Base-by-base conservation (phyloP, 1,284 basidiomycete genomes). In the Phaffia rhodozyma region DNA sequence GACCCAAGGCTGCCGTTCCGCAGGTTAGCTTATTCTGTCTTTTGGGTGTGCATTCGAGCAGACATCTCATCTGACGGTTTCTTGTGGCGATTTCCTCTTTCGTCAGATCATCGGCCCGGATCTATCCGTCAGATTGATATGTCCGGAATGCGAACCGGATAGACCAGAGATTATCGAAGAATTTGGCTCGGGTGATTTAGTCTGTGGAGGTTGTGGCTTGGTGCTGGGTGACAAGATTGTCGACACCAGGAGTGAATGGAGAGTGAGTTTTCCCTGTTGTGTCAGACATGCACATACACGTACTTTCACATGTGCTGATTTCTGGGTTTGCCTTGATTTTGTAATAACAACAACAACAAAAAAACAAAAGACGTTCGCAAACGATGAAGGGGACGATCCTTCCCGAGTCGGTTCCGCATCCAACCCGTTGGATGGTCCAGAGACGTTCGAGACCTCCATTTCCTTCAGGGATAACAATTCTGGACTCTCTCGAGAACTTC, bases 331-430 rank as follows among this genome's bases (percentile, higher is more conserved):
- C 23, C 3, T 25, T 21, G 23, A 52, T 9, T 34, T 34, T 34
- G 32, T 34, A 4, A 5, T 62, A 75, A 74, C 73, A 87, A 81
- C 88, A 79, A 88, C 90, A 80, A 81, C 87, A 34, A 34, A 34
- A 34, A 34, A 5, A 34, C 32, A 34, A 34, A 81, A 97, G 86
- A 98, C 96, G 65, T 99, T 99, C 76, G 96, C 96, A 69, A 96
- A 92, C 71, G 92, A 99, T 75, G 94, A 97, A 78, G 93, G 94
- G 67, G 96, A 98, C 75, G 96, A 98, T 75, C 94, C 94, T 65
- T 98, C 94, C 70, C 96, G 96, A 89, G 96, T 99, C 69, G 96
- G 96, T 79, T 91, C 91, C 62, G 91, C 92, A 50, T 85, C 86
- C 51, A 92, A 97, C 74, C 91, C 93, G 60, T 79, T 97, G 32